phyloP scores from a whole-genome alignment of 768 basidiomycete species.

The Pisolithus microcarpus region DNA sequence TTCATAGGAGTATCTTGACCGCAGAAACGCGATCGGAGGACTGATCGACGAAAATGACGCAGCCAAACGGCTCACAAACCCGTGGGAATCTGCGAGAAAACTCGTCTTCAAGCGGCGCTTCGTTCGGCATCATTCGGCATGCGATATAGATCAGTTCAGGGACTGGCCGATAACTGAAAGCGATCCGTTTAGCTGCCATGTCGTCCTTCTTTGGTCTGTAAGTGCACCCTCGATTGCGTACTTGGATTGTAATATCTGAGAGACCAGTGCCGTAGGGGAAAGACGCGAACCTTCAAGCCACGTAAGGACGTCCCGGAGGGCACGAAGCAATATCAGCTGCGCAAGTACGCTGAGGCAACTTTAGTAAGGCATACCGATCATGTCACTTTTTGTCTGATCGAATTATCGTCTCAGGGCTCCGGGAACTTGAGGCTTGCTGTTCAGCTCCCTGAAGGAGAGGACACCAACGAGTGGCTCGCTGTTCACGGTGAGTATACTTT shows the following conservation, averaged over 20 bases:
- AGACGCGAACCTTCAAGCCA: conserved; percentile 94
- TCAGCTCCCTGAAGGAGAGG: conserved; percentile 92
- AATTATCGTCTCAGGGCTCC: conserved; percentile 57
- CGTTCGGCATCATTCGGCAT: not conserved
- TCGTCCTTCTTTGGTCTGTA: conserved; percentile 87
- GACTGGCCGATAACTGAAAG: not conserved
- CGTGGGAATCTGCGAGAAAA: too few relatives aligned
- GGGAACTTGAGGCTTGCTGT: conserved; percentile 93
- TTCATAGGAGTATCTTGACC: too few relatives aligned
- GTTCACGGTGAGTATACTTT: conserved; percentile 70
- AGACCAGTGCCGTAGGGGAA: conserved; percentile 46
- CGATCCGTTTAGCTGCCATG: conserved; percentile 36
- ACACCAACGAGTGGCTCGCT: conserved; percentile 98
- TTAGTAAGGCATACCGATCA: conserved; percentile 40
- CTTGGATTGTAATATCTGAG: conserved; percentile 7
- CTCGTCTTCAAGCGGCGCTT: not conserved
- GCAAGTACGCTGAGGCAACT: conserved; percentile 97
- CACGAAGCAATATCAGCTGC: conserved; percentile 94
- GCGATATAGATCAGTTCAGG: not conserved
- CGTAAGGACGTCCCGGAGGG: conserved; percentile 92
- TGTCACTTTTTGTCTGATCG: conserved; percentile 3
- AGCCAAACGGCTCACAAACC: too few relatives aligned
- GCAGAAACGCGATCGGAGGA: too few relatives aligned
- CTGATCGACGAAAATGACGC: too few relatives aligned
- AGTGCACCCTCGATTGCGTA: conserved; percentile 25